phyloP scores from a whole-genome alignment of 148 eudicot genomes.

The Suaeda aralocaspica region DNA sequence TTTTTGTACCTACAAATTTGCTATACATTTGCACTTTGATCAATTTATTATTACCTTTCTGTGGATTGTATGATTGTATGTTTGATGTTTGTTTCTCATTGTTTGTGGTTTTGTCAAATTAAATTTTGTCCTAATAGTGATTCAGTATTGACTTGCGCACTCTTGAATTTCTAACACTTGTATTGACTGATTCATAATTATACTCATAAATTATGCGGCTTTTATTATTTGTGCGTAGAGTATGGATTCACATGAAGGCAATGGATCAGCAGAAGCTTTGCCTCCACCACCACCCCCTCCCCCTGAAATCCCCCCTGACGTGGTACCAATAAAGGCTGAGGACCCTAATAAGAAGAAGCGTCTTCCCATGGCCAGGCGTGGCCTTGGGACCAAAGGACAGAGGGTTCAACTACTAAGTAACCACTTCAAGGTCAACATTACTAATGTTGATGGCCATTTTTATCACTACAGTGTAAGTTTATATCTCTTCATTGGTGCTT shows the following conservation, averaged over 20 bases:
- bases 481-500: not conserved
- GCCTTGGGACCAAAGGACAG: slow-evolving; percentile 63
- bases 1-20: too few relatives aligned
- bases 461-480: slow-evolving; percentile 79
- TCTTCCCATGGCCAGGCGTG: slow-evolving; percentile 64
- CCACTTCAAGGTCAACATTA: slow-evolving; percentile 78
- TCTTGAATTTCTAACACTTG: not conserved
- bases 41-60: too few relatives aligned
- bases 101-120: not conserved
- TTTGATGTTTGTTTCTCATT: too few relatives aligned
- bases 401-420: slow-evolving; percentile 64
- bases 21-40: too few relatives aligned
- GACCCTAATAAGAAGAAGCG: slow-evolving; percentile 58
- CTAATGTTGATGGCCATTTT: slow-evolving; percentile 67
- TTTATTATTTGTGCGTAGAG: not conserved
- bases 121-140: too few relatives aligned
- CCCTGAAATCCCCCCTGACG: slow-evolving; percentile 47
- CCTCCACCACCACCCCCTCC: slow-evolving; percentile 73
- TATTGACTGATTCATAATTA: not conserved
- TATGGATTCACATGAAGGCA: slow-evolving; percentile 32
- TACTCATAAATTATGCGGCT: not conserved
- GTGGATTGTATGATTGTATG: too few relatives aligned
- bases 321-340: slow-evolving; percentile 44
- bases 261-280: slow-evolving; percentile 46
- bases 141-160: not conserved